Conservation (phyloP, 2,329 filamentous ascomycete genomes). For the Aspergillus sp. region DNA sequence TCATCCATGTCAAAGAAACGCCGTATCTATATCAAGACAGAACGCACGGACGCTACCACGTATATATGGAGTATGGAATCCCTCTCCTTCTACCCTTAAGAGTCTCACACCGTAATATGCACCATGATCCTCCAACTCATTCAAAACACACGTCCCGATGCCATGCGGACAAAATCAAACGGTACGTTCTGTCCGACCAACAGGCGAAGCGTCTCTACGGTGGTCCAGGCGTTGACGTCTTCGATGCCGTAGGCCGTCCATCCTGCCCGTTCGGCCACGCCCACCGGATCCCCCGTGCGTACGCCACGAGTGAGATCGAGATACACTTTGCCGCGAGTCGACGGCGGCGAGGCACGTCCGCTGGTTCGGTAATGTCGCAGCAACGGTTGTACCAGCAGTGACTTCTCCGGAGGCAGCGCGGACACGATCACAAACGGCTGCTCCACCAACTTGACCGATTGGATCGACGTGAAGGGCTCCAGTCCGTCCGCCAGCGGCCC, state of each 20-base stretch:
- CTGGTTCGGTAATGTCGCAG: conserved; percentile 66
- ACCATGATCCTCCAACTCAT: conserved; percentile 19
- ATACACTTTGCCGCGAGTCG: conserved; percentile 65
- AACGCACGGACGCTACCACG: too few species aligned
- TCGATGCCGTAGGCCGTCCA: conserved; percentile 78
- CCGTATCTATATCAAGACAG: too few species aligned
- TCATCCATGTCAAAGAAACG: too few species aligned
- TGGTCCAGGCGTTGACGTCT: conserved; percentile 80
- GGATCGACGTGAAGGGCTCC: conserved; percentile 65
- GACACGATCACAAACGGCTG: conserved; percentile 81
- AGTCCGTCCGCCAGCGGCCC: conserved; percentile 63
- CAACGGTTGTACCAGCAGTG: conserved; percentile 73
- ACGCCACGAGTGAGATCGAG: conserved; percentile 72
- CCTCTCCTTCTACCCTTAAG: too few species aligned
- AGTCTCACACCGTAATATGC: too few species aligned
- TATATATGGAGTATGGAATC: too few species aligned
- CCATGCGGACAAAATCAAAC: conserved; percentile 81
- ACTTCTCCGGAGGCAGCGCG: conserved; percentile 75
- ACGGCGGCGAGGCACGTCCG: conserved; percentile 36
- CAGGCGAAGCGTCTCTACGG: conserved; percentile 74
- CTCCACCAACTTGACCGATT: conserved; percentile 76
- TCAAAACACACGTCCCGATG: conserved; percentile 56
- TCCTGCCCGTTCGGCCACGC: conserved; percentile 69
- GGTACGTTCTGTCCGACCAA: conserved; percentile 84
- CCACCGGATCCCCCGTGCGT: conserved; percentile 66